phyloP scores from a whole-genome alignment of 164 flowering plant genomes.

The Chimonanthus praecox region DNA sequence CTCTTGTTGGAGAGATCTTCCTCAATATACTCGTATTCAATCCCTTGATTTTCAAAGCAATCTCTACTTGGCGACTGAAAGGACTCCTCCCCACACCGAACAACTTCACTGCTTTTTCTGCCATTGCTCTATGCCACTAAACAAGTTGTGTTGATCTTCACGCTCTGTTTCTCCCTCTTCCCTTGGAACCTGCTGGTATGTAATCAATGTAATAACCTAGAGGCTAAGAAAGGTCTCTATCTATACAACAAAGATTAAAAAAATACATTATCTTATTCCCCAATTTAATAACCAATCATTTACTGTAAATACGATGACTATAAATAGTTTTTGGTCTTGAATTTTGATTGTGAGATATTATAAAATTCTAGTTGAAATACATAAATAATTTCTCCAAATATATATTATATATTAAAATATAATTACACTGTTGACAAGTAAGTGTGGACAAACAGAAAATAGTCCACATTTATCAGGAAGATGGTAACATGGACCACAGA shows the following conservation, averaged over 20 bases:
- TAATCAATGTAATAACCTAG: too few species aligned
- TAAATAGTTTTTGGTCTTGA: too few species aligned
- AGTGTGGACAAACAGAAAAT: too few species aligned
- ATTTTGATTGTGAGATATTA: too few species aligned
- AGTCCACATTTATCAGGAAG: too few species aligned
- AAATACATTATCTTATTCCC: not conserved
- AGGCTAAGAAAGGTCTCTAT: not conserved
- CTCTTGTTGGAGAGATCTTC: constrained; percentile 6
- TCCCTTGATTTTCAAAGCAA: constrained; percentile 5
- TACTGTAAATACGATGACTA: not conserved
- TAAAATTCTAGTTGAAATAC: too few species aligned
- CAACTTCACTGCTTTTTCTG: too few species aligned
- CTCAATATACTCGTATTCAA: constrained; percentile 5
- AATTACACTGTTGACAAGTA: too few species aligned
- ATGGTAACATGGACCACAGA: too few species aligned
- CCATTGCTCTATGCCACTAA: too few species aligned
- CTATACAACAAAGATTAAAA: not conserved
- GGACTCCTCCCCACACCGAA: constrained; percentile 6
- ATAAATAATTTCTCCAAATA: too few species aligned
- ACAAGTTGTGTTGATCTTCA: not conserved
- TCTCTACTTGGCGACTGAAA: not conserved
- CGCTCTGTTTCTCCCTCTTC: not conserved
- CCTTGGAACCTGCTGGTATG: not conserved
- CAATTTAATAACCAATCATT: not conserved
- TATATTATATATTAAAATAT: too few species aligned